Conservation (phyloP, 2,329 filamentous ascomycete species). For the Calonectria honghensis region DNA sequence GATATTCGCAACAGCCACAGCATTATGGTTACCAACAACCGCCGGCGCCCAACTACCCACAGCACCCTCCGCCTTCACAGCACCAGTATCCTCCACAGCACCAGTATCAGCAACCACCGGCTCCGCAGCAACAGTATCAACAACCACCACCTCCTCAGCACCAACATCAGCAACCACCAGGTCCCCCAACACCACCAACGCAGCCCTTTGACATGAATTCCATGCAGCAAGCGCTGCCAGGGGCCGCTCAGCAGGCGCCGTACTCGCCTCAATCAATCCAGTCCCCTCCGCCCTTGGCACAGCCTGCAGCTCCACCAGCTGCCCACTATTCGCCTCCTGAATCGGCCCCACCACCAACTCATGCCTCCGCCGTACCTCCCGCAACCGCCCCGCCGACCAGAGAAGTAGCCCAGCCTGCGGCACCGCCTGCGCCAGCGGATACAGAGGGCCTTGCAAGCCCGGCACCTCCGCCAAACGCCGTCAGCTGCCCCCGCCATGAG, state of each 20-base stretch:
- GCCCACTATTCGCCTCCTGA: neutral
- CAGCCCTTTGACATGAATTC: conserved; percentile 35
- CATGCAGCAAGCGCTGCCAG: conserved; percentile 16
- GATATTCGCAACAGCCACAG: neutral
- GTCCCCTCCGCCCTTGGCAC: neutral
- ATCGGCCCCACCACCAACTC: neutral
- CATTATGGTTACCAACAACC: conserved; percentile 11
- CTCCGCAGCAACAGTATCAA: neutral
- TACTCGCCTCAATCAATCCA: conserved; percentile 1
- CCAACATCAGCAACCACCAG: neutral
- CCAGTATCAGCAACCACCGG: too few species aligned
- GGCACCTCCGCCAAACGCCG: neutral
- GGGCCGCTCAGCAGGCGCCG: neutral
- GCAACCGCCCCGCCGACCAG: neutral
- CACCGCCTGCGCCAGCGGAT: neutral
- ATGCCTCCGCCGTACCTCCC: neutral
- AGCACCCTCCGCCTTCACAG: neutral
- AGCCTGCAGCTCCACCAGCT: neutral
- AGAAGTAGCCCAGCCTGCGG: neutral
- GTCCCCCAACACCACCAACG: neutral
- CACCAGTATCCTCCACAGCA: too few species aligned
- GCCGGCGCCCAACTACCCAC: neutral
- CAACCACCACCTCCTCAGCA: neutral
- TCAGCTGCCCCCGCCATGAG: conserved; percentile 18
- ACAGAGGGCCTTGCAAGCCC: neutral